These are phyloP conservation scores for Cryptosporidium ryanae DNA, from an alignment of 169 alveolate genomes.

Conservation along the genomic window DNA sequence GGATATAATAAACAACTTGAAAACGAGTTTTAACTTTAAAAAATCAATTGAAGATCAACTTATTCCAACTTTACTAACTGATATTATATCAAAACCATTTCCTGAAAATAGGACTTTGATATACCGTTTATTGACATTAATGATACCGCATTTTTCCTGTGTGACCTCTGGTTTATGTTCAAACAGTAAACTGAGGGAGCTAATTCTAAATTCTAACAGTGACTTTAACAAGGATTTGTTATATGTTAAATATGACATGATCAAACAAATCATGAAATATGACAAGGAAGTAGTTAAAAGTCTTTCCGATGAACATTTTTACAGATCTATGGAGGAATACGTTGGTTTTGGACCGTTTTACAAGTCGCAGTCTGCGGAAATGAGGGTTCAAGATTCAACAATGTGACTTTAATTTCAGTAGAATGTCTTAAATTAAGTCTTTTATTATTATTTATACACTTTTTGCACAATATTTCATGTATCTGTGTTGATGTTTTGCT, in stretches of 20 bases:
- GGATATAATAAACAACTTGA: slow-evolving; percentile 3
- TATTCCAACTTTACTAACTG: slow-evolving; percentile 18
- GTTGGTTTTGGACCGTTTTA: slow-evolving; percentile 51
- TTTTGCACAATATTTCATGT: too few relatives aligned
- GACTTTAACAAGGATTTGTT: slow-evolving; percentile 43
- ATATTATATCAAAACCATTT: slow-evolving; percentile 32
- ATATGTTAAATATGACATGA: slow-evolving; percentile 48
- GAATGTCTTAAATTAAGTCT: too few relatives aligned
- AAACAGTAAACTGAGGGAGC: slow-evolving; percentile 6
- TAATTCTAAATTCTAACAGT: slow-evolving; percentile 44
- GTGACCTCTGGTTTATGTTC: slow-evolving; percentile 38
- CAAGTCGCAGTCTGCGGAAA: slow-evolving; percentile 31
- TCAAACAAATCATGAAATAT: slow-evolving; percentile 41
- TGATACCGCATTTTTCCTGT: slow-evolving; percentile 33
- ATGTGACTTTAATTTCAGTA: not conserved
- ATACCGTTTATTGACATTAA: slow-evolving; percentile 27
- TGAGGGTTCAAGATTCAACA: slow-evolving; percentile 35
- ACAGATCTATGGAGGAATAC: slow-evolving; percentile 25
- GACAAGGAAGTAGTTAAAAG: slow-evolving; percentile 1
- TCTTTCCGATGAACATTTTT: slow-evolving; percentile 21
- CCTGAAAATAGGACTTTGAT: slow-evolving; percentile 62
- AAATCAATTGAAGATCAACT: slow-evolving; percentile 37
- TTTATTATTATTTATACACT: too few relatives aligned
- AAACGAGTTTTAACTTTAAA: slow-evolving; percentile 13
- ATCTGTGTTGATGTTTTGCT: too few relatives aligned